Conservation (phyloP, 1,284 basidiomycete species). For the Naganishia liquefaciens region DNA sequence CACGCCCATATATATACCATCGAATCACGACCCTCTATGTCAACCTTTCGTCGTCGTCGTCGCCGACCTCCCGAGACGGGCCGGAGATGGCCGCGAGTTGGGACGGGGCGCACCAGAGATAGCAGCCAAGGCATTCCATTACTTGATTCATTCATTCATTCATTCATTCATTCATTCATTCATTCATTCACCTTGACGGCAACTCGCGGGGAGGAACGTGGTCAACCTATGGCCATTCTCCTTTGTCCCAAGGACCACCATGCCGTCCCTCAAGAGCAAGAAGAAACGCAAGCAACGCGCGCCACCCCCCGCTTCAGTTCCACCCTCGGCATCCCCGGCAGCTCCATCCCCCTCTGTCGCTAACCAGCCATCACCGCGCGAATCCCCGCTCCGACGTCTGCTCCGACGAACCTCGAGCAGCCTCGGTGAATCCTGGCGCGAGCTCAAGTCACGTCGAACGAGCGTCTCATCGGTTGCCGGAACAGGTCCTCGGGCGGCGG, state of each 20-base stretch:
- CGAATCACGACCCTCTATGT: too few species aligned
- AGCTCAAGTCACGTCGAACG: neutral
- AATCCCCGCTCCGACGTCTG: neutral
- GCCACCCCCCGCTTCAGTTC: neutral
- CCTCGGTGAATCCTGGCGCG: neutral
- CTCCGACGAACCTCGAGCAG: neutral
- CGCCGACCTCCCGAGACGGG: too few species aligned
- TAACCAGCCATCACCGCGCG: neutral
- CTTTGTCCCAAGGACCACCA: neutral
- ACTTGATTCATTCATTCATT: too few species aligned
- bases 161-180: too few species aligned
- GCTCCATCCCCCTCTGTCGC: neutral
- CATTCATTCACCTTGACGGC: too few species aligned
- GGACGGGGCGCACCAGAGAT: too few species aligned
- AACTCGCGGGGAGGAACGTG: too few species aligned
- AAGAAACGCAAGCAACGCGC: neutral
- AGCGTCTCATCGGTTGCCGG: neutral
- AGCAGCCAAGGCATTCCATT: too few species aligned
- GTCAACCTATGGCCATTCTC: neutral
- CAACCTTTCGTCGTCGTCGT: too few species aligned
- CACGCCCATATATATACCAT: too few species aligned
- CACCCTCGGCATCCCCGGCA: neutral
- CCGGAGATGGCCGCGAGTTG: too few species aligned
- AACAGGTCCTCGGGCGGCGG: neutral
- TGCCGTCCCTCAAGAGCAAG: constrained; percentile 2